phyloP scores from a whole-genome alignment of 805 yeast species.

The Lipomyces orientalis region DNA sequence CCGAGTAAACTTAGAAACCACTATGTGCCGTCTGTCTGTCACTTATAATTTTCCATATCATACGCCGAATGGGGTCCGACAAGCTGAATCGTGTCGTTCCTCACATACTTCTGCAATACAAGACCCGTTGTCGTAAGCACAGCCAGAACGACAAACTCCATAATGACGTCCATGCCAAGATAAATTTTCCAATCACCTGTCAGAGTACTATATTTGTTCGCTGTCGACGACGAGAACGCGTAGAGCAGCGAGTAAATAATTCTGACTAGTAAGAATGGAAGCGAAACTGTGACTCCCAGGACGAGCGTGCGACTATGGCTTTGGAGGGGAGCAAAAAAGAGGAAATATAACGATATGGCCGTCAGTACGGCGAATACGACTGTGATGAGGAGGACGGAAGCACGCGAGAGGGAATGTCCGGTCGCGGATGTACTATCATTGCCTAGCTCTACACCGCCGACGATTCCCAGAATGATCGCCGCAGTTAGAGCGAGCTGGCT shows the following conservation, averaged over 20 bases:
- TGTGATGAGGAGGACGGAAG: not conserved
- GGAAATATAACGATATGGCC: not conserved
- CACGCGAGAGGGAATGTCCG: not conserved
- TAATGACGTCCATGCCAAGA: constrained; percentile 16
- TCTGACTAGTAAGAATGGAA: constrained; percentile 17
- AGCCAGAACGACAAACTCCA: constrained; percentile 9
- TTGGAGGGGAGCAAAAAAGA: not conserved
- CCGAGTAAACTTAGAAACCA: too few relatives aligned
- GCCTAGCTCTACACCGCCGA: constrained; percentile 2
- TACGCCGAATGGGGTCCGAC: too few relatives aligned
- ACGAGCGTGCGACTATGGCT: not conserved
- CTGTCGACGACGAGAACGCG: not conserved
- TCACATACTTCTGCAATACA: not conserved
- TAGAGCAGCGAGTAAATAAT: constrained; percentile 14
- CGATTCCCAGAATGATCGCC: constrained; percentile 4
- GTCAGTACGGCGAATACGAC: not conserved
- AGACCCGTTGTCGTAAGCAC: constrained; percentile 1
- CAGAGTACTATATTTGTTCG: not conserved
- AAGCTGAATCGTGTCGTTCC: too few relatives aligned
- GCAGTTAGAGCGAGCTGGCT: not conserved
- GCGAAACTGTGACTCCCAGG: not conserved
- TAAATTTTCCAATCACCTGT: constrained; percentile 22
- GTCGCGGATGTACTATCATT: not conserved
- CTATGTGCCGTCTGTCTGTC: too few relatives aligned
- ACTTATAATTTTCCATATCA: too few relatives aligned